Conservation (phyloP, 2,329 filamentous ascomycete species). For the Ascosphaera apis region DNA sequence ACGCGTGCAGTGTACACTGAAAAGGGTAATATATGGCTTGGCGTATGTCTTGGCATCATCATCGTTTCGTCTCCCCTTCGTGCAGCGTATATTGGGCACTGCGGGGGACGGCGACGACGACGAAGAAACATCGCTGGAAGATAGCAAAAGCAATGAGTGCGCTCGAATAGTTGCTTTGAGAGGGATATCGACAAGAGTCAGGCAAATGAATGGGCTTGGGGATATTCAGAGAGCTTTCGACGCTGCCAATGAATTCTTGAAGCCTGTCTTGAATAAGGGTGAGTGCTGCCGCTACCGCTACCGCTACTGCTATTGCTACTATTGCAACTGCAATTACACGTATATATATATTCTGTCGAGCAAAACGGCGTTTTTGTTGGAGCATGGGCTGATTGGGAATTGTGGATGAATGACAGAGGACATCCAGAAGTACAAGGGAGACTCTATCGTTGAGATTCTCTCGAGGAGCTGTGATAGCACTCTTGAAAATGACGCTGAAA, state of each 20-base stretch:
- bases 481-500: slow-evolving; percentile 5
- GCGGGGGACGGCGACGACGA: no score
- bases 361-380: neutral
- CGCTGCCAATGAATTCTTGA: slow-evolving; percentile 14
- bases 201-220: neutral
- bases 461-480: slow-evolving; percentile 4
- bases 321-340: no score
- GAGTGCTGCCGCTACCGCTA: slow-evolving; percentile 10
- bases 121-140: no score
- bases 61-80: neutral
- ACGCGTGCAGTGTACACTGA: neutral
- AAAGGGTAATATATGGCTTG: neutral
- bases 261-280: slow-evolving; percentile 19
- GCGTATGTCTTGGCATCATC: neutral
- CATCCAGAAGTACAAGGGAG: slow-evolving; percentile 14
- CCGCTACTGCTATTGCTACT: slow-evolving; percentile 3
- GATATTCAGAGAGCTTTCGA: slow-evolving; percentile 12
- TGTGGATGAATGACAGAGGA: slow-evolving; percentile 12
- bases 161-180: no score
- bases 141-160: no score
- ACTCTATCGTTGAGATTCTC: slow-evolving; percentile 15
- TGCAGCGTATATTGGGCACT: no score
- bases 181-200: neutral
- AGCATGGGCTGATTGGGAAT: neutral
- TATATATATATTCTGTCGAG: no score